These are phyloP conservation scores for Coemansia sp. DNA, from an alignment of 192 early-diverging fungal genomes.

Conservation along the genomic window DNA sequence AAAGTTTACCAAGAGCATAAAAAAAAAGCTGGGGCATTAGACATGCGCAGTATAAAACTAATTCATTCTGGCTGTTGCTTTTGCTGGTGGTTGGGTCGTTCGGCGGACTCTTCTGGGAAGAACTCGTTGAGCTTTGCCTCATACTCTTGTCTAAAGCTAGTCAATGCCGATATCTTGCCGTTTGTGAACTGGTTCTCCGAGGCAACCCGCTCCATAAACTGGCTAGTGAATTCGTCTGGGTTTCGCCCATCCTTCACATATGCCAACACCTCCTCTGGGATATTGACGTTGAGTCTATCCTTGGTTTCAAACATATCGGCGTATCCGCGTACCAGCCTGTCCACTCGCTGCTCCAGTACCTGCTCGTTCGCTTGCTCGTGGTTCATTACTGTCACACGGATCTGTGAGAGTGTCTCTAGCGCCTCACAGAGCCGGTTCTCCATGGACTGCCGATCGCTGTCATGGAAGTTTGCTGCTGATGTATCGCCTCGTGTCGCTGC, in stretches of 20 bases:
- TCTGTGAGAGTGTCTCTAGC: constrained; percentile 47
- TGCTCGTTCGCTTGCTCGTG: constrained; percentile 40
- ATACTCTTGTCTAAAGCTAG: constrained; percentile 48
- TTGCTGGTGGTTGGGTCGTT: constrained; percentile 15
- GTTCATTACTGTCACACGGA: constrained; percentile 43
- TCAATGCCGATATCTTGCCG: constrained; percentile 49
- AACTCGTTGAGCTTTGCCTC: constrained; percentile 41
- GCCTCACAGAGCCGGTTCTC: constrained; percentile 39
- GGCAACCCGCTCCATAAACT: constrained; percentile 51
- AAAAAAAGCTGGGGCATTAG: background rate
- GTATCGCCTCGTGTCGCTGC: constrained; percentile 3
- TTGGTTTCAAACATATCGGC: constrained; percentile 38
- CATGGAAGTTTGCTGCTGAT: constrained; percentile 18
- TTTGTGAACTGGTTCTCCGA: constrained; percentile 55
- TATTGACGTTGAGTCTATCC: constrained; percentile 36
- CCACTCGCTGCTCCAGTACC: constrained; percentile 44
- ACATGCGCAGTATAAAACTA: background rate
- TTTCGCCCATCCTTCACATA: constrained; percentile 46
- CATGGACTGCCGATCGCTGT: constrained; percentile 29
- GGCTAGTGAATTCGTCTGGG: constrained; percentile 52
- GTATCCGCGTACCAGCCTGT: constrained; percentile 34
- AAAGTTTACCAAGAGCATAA: background rate
- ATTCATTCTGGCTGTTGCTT: constrained; percentile 1
- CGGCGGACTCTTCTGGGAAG: constrained; percentile 39
- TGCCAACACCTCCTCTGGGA: constrained; percentile 38